Evolutionary conservation across 352 stramenopile species (phyloP), one percentile per base, ranked within the genome.

Genomic region (Pythium monospermum): DNA sequence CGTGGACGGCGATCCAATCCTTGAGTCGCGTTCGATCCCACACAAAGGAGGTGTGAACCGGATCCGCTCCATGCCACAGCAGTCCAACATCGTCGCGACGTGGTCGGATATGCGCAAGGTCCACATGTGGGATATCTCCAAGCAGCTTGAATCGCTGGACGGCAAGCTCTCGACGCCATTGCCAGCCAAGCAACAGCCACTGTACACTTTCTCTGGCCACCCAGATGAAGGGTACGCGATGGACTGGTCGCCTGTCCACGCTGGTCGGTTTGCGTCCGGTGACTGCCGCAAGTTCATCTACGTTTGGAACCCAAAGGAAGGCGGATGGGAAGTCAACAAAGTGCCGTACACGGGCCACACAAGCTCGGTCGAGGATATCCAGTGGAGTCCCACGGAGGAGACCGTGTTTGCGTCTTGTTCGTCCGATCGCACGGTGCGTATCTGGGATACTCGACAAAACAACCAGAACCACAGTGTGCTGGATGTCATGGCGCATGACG

Each of bases 261-360:
- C 85, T 23, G 94, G 96, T 30, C 69, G 74, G 49, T 78, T 99
- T 13, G 86, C 93, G 5, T 98, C 95, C 0, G 97, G 97, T 32
- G 97, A 99, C 73, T 98, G 96, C 77, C 82, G 85, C 64, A 97
- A 98, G 57, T 91, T 91, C 50, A 98, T 99, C 55, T 96, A 98
- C 68, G 66, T 98, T 27, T 99, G 94, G 92, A 70, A 82, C 53
- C 75, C 87, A 54, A 70, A 69, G 16, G 74, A 91, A 45, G 66
- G 66, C 42, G 67, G 67, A 26, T 97, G 89, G 88, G 74, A 65
- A 35, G 83, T 94, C 15, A 85, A 96, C 71, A 91, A 91, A 65
- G 74, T 86, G 27, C 90, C 91, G 7, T 97, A 96, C 67, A 92
- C 78, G 23, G 87, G 88, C 18, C 91, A 98, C 73, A 87, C 84